Conservation (phyloP, 2,329 filamentous ascomycete species). For the Neofusicoccum laricinum region DNA sequence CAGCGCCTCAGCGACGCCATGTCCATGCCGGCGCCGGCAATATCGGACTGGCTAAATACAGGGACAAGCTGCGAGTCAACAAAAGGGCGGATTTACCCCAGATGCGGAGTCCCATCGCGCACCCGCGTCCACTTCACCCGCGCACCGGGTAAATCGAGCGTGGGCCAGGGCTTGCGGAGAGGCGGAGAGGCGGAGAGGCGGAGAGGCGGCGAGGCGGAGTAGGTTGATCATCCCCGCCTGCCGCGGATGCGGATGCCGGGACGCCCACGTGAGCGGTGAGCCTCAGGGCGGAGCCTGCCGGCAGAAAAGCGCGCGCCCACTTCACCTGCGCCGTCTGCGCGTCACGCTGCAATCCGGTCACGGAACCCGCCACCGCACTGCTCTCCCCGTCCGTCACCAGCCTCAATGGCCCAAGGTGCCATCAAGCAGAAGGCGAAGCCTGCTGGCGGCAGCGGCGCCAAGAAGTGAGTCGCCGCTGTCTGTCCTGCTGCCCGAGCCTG, state of each 20-base stretch:
- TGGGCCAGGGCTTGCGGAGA: neutral
- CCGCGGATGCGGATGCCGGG: too few relatives aligned
- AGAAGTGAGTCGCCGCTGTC: neutral
- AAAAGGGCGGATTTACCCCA: conserved; percentile 1
- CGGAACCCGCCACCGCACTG: too few relatives aligned
- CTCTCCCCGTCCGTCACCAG: neutral
- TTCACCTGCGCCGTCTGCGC: neutral
- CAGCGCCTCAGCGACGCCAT: neutral
- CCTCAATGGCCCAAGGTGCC: conserved; percentile 47
- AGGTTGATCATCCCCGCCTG: neutral
- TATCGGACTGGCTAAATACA: conserved; percentile 5
- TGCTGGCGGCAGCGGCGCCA: neutral
- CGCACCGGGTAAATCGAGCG: conserved; percentile 3
- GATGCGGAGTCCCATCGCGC: too few relatives aligned
- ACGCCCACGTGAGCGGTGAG: neutral
- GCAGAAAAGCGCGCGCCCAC: neutral
- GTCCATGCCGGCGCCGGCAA: neutral
- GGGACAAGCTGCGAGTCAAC: neutral
- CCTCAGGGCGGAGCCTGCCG: neutral
- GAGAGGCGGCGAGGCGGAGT: too few relatives aligned
- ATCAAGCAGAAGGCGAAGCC: conserved; percentile 44
- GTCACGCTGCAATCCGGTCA: neutral
- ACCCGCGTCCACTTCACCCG: conserved; percentile 4
- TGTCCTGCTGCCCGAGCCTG: neutral
- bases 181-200: neutral